Evolutionary conservation across 2,329 filamentous ascomycete species (phyloP), one percentile per base, ranked within the genome.

Genomic region (Trichoderma koningii): DNA sequence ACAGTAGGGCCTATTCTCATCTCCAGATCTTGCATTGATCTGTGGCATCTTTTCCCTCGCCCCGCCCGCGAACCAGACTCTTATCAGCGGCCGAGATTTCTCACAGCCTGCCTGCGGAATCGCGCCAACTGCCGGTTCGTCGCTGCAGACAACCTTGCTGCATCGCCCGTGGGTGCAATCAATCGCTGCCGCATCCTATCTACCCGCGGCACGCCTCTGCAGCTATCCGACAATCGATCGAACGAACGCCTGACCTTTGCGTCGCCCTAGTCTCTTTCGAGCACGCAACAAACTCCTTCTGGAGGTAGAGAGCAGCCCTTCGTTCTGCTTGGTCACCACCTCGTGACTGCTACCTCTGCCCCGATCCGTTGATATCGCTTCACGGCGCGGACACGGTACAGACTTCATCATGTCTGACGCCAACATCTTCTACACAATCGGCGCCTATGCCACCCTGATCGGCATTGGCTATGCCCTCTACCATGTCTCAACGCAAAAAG

Each of bases 381-480:
- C 26, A 57, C 38, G 23, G 47, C 45, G 38, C 38, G 17, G 59
- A 59, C 41, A 15, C 45, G 14, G n/a, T 17, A 47, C 42, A 28
- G 17, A 52, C 30, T n/a, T 55, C 70, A 71, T 55, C 68, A 77
- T 77, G 76, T 68, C 74, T 50, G 75, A 77, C 62, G 51, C 66
- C 19, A 75, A 67, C 66, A 74, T 75, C 52, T 55, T 78, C 38
- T 78, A 76, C 68, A 79, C 77, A 38, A 63, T 77, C 42, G 72
- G 72, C 63, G 76, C 74, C 57, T 80, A 80, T 66, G 75, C 73
- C 68, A 66, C 77, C 55, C 66, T 80, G 7, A 69, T 77, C 66
- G 76, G 73, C 41, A 41, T 79, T 48, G 76, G 76, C 66, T 77
- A 76, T 66, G 68, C 71, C 52, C 60, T 75, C 52, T 80, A 78